A percentile compares a stretch with the other conserved stretches of the same genome.
These are phyloP conservation scores for Chaetomium tenue DNA, from an alignment of 495 filamentous ascomycete species.

Conservation along the genomic window DNA sequence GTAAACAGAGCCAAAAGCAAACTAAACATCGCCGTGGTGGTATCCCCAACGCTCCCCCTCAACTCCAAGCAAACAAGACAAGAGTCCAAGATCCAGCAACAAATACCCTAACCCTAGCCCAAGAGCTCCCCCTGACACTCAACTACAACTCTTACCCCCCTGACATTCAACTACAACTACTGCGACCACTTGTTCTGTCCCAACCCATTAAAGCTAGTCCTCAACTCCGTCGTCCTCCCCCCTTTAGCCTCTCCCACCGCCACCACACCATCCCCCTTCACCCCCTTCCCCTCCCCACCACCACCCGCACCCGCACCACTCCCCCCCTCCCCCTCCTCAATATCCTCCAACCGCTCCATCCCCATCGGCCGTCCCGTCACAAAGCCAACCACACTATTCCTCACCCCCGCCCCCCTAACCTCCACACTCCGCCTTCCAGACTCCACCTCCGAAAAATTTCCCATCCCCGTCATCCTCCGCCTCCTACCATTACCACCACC, in stretches of 20 bases:
- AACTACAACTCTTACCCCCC: slow-evolving; percentile 9
- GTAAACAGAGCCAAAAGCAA: not conserved
- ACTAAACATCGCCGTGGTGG: not conserved
- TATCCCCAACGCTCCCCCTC: slow-evolving; percentile 1
- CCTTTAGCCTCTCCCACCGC: slow-evolving; percentile 25
- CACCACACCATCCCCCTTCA: slow-evolving; percentile 11
- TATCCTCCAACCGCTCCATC: slow-evolving; percentile 33
- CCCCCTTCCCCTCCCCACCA: not conserved
- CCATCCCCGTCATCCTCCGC: slow-evolving; percentile 23
- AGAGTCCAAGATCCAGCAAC: not conserved
- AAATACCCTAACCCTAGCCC: not conserved
- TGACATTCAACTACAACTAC: slow-evolving; percentile 3
- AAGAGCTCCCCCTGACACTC: slow-evolving; percentile 3
- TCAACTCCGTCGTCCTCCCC: slow-evolving; percentile 31
- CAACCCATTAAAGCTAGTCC: slow-evolving; percentile 39
- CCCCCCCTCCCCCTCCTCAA: slow-evolving; percentile 27
- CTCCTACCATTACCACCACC: not conserved
- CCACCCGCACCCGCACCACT: not conserved
- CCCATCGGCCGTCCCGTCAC: slow-evolving; percentile 23
- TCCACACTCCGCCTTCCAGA: slow-evolving; percentile 11
- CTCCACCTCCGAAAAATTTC: slow-evolving; percentile 30
- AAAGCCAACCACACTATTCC: slow-evolving; percentile 30
- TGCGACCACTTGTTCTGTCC: slow-evolving; percentile 36
- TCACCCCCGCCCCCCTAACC: slow-evolving; percentile 16
- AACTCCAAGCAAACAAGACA: not conserved